Conservation (phyloP, 2,329 filamentous ascomycete genomes). For the Blumeriella jaapii region DNA sequence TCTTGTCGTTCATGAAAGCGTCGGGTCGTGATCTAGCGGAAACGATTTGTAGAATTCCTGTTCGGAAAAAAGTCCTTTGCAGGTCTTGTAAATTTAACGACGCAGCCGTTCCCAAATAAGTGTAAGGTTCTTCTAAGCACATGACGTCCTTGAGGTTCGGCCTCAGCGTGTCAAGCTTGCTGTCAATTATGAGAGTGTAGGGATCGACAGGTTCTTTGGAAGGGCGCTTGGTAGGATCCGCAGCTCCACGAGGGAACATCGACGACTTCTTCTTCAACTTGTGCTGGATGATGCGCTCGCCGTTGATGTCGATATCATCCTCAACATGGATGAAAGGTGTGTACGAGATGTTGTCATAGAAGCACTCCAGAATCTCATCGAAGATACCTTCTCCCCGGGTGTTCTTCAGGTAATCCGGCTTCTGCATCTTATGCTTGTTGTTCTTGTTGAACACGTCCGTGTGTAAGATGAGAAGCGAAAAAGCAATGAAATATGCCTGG, state of each 20-base stretch:
- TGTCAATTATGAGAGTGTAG: slow-evolving; percentile 86
- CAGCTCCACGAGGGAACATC: slow-evolving; percentile 52
- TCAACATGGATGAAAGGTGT: slow-evolving; percentile 98
- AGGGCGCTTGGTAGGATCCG: slow-evolving; percentile 52
- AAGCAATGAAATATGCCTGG: slow-evolving; percentile 96
- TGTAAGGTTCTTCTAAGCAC: slow-evolving; percentile 83
- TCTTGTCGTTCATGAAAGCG: slow-evolving; percentile 85
- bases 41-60: slow-evolving; percentile 86
- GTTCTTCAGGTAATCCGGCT: slow-evolving; percentile 89
- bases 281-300: slow-evolving; percentile 57
- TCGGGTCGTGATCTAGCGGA: slow-evolving; percentile 88
- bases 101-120: slow-evolving; percentile 67
- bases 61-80: slow-evolving; percentile 82
- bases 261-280: slow-evolving; percentile 62
- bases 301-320: slow-evolving; percentile 73
- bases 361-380: slow-evolving; percentile 85
- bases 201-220: slow-evolving; percentile 84
- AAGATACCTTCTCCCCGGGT: slow-evolving; percentile 85
- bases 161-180: slow-evolving; percentile 69
- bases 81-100: slow-evolving; percentile 69
- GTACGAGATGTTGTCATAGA: slow-evolving; percentile 98
- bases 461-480: slow-evolving; percentile 90
- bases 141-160: slow-evolving; percentile 88
- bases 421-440: slow-evolving; percentile 99
- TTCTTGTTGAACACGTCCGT: slow-evolving; percentile 99